Conservation (phyloP, 495 filamentous ascomycete genomes). For the Xylaria cubensis region DNA sequence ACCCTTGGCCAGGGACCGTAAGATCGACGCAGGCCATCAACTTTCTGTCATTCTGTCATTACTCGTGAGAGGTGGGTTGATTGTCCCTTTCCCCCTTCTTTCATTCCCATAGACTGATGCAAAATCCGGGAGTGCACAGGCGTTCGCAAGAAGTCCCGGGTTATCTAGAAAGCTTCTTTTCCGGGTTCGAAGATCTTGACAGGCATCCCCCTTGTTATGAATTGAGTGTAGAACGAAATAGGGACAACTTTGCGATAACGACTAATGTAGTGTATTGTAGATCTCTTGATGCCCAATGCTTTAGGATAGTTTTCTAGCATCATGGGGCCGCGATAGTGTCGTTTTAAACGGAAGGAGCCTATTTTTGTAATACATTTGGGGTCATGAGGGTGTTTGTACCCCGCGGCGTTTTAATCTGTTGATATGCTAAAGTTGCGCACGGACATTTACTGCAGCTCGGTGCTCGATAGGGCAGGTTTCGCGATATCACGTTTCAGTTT, state of each 20-base stretch:
- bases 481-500: slow-evolving; percentile 13
- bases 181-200: background rate
- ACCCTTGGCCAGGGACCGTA: slow-evolving; percentile 9
- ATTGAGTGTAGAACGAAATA: background rate
- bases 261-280: background rate
- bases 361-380: slow-evolving; percentile 1
- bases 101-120: background rate
- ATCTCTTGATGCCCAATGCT: slow-evolving; percentile 10
- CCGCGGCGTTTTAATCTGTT: slow-evolving; percentile 6
- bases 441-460: background rate
- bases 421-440: background rate
- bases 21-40: slow-evolving; percentile 4
- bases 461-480: slow-evolving; percentile 4
- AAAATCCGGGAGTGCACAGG: background rate
- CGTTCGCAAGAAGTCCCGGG: background rate
- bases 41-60: background rate
- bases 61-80: background rate
- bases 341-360: slow-evolving; percentile 11
- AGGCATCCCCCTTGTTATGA: background rate
- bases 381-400: slow-evolving; percentile 4
- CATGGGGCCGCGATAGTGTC: background rate
- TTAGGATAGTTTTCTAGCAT: slow-evolving; percentile 3
- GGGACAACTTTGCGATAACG: slow-evolving; percentile 1
- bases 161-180: slow-evolving; percentile 5
- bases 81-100: background rate